phyloP scores from a whole-genome alignment of 2,329 filamentous ascomycete genomes.

The Fusarium veterinarium region DNA sequence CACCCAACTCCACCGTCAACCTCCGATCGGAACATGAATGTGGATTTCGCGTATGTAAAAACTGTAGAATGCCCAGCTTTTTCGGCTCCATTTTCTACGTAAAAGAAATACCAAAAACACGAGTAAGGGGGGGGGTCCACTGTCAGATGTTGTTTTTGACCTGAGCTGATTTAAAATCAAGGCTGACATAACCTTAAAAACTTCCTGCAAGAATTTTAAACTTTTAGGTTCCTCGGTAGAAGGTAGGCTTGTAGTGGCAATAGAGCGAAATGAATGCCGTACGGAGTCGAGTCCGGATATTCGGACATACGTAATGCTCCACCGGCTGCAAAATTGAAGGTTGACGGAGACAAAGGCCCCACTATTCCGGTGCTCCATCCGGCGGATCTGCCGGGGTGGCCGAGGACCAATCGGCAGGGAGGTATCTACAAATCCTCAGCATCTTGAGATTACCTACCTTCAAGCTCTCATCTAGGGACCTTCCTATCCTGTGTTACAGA shows the following conservation, averaged over 20 bases:
- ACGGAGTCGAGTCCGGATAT: neutral
- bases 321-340: neutral
- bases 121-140: conserved; percentile 17
- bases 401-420: conserved; percentile 30
- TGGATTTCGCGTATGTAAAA: conserved; percentile 24
- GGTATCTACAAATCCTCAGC: neutral
- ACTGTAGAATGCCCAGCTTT: conserved; percentile 24
- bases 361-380: conserved; percentile 14
- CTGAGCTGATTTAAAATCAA: neutral
- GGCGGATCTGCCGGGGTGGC: conserved; percentile 26
- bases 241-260: neutral
- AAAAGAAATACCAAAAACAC: conserved; percentile 36
- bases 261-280: neutral
- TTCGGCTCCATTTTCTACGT: conserved; percentile 39
- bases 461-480: conserved; percentile 11
- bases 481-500: conserved; percentile 9
- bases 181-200: neutral
- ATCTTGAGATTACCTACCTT: conserved; percentile 11
- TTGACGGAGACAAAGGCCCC: conserved; percentile 11
- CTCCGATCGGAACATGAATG: conserved; percentile 19
- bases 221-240: no score
- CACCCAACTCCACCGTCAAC: conserved; percentile 18
- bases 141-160: neutral
- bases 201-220: neutral
- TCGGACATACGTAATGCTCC: neutral